Evolutionary conservation across 139 green algal species (phyloP), one percentile per base, ranked within the genome.

Genomic region (Astrephomene gubernaculifera): DNA sequence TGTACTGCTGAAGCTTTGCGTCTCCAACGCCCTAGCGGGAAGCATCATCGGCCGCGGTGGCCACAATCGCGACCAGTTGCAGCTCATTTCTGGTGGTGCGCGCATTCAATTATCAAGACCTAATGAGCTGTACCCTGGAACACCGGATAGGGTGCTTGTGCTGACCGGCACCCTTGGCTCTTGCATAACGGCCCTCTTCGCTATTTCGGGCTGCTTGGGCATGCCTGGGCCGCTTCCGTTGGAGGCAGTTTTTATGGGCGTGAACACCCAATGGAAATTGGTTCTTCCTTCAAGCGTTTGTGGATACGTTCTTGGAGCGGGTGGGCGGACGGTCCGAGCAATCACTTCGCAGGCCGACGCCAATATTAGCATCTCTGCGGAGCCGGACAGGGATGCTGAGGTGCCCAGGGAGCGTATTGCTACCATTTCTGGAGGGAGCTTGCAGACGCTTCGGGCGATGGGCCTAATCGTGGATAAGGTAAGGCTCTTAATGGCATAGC

Each of bases 91-190:
- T 0, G 81, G 72, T 0, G 81, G 72, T 5, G 82, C 90, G 1
- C 80, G 92, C 0, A 92, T 95, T 24, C 92, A 94, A 78, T 84
- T 95, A 29, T 94, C 91, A 33, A 86, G 90, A 10, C 89, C 61
- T 1, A 81, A 89, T 52, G 92, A 95, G 81, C 91, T 90, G 67
- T 95, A 94, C 60, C 92, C 92, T 22, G 91, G 89, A 24, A 95
- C 92, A 17, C 71, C 25, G 19, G 92, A 95, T 38, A 86, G 92
- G 39, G 86, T 95, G 44, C 61, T 95, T 54, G 64, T 94, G 29
- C 67, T 95, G 12, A 90, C 89, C 33, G 92, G 92, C 17, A 89
- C 72, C 8, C 74, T 95, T 25, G 90, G 83, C 33, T 67, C 82
- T 9, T 91, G 93, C 27, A 74, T 95, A 2, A 92, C 81, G 43